These are phyloP conservation scores for Trichoderma endophyticum DNA, from an alignment of 2,329 filamentous ascomycete genomes.

Conservation along the genomic window DNA sequence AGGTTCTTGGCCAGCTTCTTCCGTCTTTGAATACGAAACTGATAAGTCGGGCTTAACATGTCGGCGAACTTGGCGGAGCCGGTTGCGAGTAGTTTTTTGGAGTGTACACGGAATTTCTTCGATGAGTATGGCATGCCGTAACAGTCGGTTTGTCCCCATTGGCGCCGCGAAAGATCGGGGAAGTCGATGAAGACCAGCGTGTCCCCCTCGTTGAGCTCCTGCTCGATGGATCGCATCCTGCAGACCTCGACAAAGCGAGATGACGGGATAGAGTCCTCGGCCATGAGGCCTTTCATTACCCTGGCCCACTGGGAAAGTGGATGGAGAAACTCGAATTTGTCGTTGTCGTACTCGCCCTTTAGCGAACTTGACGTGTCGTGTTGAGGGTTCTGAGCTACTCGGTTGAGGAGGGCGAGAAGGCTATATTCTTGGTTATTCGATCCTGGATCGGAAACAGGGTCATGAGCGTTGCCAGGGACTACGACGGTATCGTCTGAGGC, in stretches of 20 bases:
- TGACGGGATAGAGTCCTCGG: background rate
- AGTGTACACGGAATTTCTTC: slow-evolving; percentile 43
- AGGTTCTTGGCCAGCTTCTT: slow-evolving; percentile 35
- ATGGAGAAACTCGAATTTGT: background rate
- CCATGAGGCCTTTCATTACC: background rate
- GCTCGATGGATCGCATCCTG: slow-evolving; percentile 27
- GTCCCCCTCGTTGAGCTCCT: slow-evolving; percentile 38
- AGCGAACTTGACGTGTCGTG: background rate
- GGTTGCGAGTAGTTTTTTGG: slow-evolving; percentile 44
- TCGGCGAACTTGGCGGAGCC: slow-evolving; percentile 47
- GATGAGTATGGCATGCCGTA: slow-evolving; percentile 33
- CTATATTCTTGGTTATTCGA: background rate
- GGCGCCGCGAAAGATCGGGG: slow-evolving; percentile 25
- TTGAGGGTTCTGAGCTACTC: background rate
- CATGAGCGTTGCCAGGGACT: background rate
- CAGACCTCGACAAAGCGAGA: slow-evolving; percentile 16
- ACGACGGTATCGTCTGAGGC: background rate
- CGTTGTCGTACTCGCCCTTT: background rate
- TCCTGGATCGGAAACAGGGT: background rate
- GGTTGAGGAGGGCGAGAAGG: background rate
- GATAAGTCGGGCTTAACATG: slow-evolving; percentile 42
- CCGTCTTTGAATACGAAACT: slow-evolving; percentile 39
- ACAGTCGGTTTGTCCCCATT: slow-evolving; percentile 32
- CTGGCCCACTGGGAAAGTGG: background rate
- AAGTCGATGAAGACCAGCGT: slow-evolving; percentile 45